phyloP scores from a whole-genome alignment of 768 basidiomycete genomes.

The Auriscalpium vulgare region DNA sequence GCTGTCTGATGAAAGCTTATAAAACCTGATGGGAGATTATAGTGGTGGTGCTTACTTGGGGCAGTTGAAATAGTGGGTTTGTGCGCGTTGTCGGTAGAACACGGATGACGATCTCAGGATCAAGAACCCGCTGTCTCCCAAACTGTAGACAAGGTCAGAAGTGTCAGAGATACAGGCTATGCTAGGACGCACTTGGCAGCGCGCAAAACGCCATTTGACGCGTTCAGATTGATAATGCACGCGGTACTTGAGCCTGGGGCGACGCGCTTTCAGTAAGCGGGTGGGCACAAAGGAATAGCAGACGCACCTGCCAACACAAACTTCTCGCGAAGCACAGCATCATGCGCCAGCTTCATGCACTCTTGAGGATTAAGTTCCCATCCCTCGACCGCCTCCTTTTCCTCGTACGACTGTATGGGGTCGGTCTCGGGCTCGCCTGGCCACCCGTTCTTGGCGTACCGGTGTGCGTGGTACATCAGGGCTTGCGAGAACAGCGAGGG shows the following conservation, averaged over 20 bases:
- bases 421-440: constrained; percentile 79
- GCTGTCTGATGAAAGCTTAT: constrained; percentile 20
- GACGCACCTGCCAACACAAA: constrained; percentile 28
- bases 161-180: too few species aligned
- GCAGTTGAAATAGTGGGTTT: constrained; percentile 40
- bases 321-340: constrained; percentile 61
- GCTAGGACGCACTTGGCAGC: constrained; percentile 58
- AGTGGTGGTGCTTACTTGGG: constrained; percentile 33
- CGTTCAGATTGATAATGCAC: constrained; percentile 66
- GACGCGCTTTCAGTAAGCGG: constrained; percentile 4
- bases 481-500: constrained; percentile 88
- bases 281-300: background rate
- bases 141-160: constrained; percentile 28
- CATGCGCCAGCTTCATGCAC: constrained; percentile 66
- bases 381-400: constrained; percentile 55
- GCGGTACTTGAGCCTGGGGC: constrained; percentile 75
- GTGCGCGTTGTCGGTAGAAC: constrained; percentile 36
- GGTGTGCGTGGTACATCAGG: constrained; percentile 80
- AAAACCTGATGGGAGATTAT: background rate
- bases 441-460: constrained; percentile 67
- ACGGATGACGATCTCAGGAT: constrained; percentile 63
- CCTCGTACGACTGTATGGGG: constrained; percentile 65
- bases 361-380: constrained; percentile 62
- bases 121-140: constrained; percentile 75
- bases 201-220: constrained; percentile 64